phyloP scores from a whole-genome alignment of 257 asterid genomes.

The Fraxinus excelsior region DNA sequence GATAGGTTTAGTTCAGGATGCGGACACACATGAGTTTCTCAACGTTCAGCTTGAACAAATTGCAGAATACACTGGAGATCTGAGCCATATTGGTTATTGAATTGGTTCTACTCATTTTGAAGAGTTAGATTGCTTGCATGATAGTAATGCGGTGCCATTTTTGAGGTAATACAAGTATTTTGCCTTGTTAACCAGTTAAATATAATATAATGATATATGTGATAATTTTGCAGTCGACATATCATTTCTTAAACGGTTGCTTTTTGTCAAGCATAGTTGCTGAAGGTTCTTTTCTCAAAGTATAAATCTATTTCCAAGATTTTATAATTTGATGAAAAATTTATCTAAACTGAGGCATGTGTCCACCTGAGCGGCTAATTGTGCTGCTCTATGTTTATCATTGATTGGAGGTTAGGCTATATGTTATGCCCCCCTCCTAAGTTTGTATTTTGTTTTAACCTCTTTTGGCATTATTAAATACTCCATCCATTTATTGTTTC shows the following conservation, averaged over 20 bases:
- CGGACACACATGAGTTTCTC: constrained; percentile 64
- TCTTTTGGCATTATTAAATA: not conserved
- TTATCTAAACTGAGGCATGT: not conserved
- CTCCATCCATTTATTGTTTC: too few relatives aligned
- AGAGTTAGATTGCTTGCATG: not conserved
- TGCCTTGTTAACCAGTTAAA: not conserved
- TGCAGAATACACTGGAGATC: constrained; percentile 91
- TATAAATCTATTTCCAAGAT: not conserved
- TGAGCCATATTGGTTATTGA: constrained; percentile 71
- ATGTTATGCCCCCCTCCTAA: not conserved
- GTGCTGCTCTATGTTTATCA: not conserved
- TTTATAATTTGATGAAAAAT: not conserved
- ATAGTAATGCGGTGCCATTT: not conserved
- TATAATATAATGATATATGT: not conserved
- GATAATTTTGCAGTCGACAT: not conserved
- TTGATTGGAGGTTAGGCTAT: not conserved
- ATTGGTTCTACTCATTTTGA: not conserved
- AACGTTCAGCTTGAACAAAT: constrained; percentile 81
- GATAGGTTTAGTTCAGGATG: constrained; percentile 67
- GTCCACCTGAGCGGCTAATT: not conserved
- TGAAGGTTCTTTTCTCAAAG: not conserved
- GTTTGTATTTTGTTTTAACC: not conserved
- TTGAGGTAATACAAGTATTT: not conserved
- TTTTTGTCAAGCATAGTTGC: not conserved
- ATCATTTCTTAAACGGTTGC: not conserved